Evolutionary conservation across 805 yeast genomes (phyloP).

Genomic region (Cyberlindnera nakhonratchasimensis): DNA sequence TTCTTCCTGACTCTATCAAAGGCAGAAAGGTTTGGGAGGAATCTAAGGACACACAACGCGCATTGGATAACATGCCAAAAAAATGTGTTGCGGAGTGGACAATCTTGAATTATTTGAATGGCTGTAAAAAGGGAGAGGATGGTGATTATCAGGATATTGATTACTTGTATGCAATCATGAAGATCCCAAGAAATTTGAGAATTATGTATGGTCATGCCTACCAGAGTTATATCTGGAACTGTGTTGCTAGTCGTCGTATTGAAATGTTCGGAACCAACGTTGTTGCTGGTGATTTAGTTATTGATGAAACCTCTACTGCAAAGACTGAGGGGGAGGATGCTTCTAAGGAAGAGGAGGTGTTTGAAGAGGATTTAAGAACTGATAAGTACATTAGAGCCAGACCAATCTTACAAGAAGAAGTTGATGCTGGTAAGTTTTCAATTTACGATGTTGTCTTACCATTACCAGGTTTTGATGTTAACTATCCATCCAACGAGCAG

Average conservation of each 20-base stretch:
- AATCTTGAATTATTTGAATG: conserved; percentile 57
- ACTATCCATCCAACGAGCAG: conserved; percentile 69
- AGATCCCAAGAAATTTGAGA: conserved; percentile 87
- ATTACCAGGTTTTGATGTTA: conserved; percentile 94
- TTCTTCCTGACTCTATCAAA: conserved; percentile 76
- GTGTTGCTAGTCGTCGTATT: conserved; percentile 74
- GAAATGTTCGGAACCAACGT: conserved; percentile 64
- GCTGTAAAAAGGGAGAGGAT: conserved; percentile 44
- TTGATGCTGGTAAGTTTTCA: conserved; percentile 51
- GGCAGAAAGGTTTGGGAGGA: conserved; percentile 81
- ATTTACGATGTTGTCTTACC: conserved; percentile 89
- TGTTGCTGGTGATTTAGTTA: conserved; percentile 79
- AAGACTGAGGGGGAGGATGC: conserved; percentile 24
- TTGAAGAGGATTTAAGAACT: conserved; percentile 68
- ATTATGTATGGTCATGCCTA: conserved; percentile 97
- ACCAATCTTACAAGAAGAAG: conserved; percentile 71
- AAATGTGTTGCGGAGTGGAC: conserved; percentile 83
- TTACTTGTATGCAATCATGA: conserved; percentile 78
- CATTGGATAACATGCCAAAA: conserved; percentile 79
- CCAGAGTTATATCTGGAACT: conserved; percentile 94
- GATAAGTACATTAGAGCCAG: conserved; percentile 62
- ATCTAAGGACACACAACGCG: conserved; percentile 59
- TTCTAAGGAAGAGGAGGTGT: conserved; percentile 35
- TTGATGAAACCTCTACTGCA: conserved; percentile 30
- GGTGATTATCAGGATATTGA: conserved; percentile 47